Percentiles rank a stretch among this genome's conserved stretches.
These are phyloP conservation scores for Parafenestella ontariensis DNA, from an alignment of 2,329 filamentous ascomycete species.

Conservation along the genomic window DNA sequence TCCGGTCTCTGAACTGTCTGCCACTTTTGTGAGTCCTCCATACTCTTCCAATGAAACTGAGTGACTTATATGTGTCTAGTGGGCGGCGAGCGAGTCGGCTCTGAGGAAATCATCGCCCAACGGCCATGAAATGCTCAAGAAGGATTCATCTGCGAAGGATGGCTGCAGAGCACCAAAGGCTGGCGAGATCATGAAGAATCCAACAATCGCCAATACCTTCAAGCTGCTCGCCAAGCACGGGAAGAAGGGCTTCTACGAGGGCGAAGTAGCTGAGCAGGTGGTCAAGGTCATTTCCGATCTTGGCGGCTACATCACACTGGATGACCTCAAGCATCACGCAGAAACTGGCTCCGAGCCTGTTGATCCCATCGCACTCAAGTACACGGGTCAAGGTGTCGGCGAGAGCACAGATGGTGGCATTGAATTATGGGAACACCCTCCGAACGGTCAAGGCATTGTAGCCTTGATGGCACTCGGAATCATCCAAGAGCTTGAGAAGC, in stretches of 20 bases:
- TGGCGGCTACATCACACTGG: constrained; percentile 79
- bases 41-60: background rate
- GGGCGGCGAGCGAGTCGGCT: constrained; percentile 68
- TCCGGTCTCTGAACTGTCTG: constrained; percentile 82
- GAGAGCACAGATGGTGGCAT: constrained; percentile 64
- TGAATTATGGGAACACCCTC: constrained; percentile 94
- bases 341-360: constrained; percentile 78
- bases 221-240: constrained; percentile 77
- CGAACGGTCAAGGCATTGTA: constrained; percentile 94
- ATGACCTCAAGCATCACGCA: constrained; percentile 81
- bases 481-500: constrained; percentile 80
- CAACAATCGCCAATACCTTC: constrained; percentile 81
- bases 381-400: constrained; percentile 69
- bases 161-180: constrained; percentile 77
- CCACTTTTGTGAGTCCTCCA: constrained; percentile 66
- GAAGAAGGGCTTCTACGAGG: constrained; percentile 90
- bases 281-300: constrained; percentile 77
- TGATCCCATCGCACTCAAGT: constrained; percentile 82
- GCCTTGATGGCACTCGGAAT: constrained; percentile 95
- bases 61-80: constrained; percentile 60
- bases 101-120: constrained; percentile 83
- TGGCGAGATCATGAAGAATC: constrained; percentile 90
- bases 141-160: constrained; percentile 69
- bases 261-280: constrained; percentile 80
- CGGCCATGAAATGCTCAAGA: constrained; percentile 84